phyloP scores from a whole-genome alignment of 192 early-diverging fungal species.

The Umbelopsis ramanniana region DNA sequence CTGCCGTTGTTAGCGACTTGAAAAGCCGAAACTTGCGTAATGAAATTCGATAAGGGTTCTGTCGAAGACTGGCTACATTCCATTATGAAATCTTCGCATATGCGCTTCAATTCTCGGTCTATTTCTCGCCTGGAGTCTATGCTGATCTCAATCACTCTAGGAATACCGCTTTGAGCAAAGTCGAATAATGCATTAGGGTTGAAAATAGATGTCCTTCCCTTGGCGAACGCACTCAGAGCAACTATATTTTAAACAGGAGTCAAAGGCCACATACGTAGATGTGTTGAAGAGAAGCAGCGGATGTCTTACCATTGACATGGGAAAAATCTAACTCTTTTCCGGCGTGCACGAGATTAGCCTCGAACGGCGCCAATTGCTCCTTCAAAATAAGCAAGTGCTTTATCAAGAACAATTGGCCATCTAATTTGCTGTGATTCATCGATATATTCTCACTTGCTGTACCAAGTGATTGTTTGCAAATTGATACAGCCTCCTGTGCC shows the following conservation, averaged over 20 bases:
- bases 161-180: slow-evolving; percentile 37
- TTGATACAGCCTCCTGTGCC: slow-evolving; percentile 80
- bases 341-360: slow-evolving; percentile 72
- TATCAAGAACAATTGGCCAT: slow-evolving; percentile 83
- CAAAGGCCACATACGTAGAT: neutral
- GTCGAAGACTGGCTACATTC: slow-evolving; percentile 65
- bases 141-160: slow-evolving; percentile 32
- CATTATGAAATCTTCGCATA: slow-evolving; percentile 80
- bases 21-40: slow-evolving; percentile 59
- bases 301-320: slow-evolving; percentile 53
- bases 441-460: slow-evolving; percentile 53
- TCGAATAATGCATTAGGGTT: slow-evolving; percentile 36
- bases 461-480: slow-evolving; percentile 66
- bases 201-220: slow-evolving; percentile 29
- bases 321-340: slow-evolving; percentile 74
- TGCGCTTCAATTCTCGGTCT: slow-evolving; percentile 67
- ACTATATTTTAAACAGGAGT: neutral
- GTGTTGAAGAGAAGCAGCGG: neutral
- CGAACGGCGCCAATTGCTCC: slow-evolving; percentile 81
- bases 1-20: slow-evolving; percentile 12
- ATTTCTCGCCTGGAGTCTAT: slow-evolving; percentile 61
- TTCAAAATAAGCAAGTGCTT: slow-evolving; percentile 86
- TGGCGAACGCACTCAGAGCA: slow-evolving; percentile 1
- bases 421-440: slow-evolving; percentile 42
- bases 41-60: slow-evolving; percentile 67